These are phyloP conservation scores for Beta lomatogona DNA, from an alignment of 179 eudicot species.

Conservation along the genomic window DNA sequence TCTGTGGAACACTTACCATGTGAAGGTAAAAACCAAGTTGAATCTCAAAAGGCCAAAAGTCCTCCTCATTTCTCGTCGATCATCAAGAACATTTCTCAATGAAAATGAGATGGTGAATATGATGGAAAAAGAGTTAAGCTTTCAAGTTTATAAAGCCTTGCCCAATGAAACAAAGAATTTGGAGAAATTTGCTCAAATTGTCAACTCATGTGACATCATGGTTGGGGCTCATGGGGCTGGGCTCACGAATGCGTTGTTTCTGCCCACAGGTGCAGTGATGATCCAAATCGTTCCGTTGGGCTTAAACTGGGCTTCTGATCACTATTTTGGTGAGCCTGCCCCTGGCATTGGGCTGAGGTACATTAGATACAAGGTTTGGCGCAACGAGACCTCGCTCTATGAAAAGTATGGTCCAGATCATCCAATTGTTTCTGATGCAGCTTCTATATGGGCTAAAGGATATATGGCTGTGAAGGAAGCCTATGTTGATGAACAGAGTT, in stretches of 20 bases:
- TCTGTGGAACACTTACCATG: slow-evolving; percentile 34
- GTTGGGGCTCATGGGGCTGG: slow-evolving; percentile 57
- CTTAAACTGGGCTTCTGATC: slow-evolving; percentile 40
- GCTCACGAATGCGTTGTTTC: slow-evolving; percentile 40
- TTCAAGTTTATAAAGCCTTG: slow-evolving; percentile 34
- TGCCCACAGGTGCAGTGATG: slow-evolving; percentile 42
- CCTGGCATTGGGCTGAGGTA: slow-evolving; percentile 39
- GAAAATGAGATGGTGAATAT: slow-evolving; percentile 41
- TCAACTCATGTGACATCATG: slow-evolving; percentile 44
- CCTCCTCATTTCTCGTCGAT: slow-evolving; percentile 40
- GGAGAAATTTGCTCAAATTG: slow-evolving; percentile 32
- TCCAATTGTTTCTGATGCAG: slow-evolving; percentile 36
- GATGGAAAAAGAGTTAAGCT: slow-evolving; percentile 40
- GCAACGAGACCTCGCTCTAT: slow-evolving; percentile 38
- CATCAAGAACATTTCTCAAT: slow-evolving; percentile 39
- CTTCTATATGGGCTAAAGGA: slow-evolving; percentile 40
- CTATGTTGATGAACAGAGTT: slow-evolving; percentile 51
- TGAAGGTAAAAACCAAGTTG: slow-evolving; percentile 28
- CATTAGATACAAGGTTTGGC: slow-evolving; percentile 38
- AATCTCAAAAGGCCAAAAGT: slow-evolving; percentile 36
- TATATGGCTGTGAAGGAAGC: slow-evolving; percentile 41
- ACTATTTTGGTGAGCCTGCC: slow-evolving; percentile 47
- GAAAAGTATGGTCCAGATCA: slow-evolving; percentile 38
- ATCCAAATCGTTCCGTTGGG: slow-evolving; percentile 48
- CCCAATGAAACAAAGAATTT: slow-evolving; percentile 36